Conservation (phyloP, 345 rosid genomes). For the Bruguiera gymnorhiza region DNA sequence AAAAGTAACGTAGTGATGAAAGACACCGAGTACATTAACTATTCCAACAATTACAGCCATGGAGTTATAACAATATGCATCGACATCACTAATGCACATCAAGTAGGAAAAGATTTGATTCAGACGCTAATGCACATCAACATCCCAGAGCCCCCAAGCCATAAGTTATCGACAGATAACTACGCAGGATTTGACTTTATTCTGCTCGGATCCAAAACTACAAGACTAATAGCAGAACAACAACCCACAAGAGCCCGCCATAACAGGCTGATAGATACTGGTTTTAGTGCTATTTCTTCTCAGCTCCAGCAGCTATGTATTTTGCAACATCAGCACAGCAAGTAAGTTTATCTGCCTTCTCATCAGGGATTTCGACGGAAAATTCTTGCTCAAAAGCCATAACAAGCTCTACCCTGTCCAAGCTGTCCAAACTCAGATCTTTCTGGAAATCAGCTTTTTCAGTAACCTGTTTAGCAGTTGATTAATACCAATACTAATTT, state of each 20-base stretch:
- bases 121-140: too few species aligned
- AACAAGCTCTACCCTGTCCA: slow-evolving; percentile 66
- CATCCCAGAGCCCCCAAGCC: too few species aligned
- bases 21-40: too few species aligned
- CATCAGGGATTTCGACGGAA: slow-evolving; percentile 60
- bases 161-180: background rate
- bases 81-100: too few species aligned
- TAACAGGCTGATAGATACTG: background rate
- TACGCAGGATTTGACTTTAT: background rate
- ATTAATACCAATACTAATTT: background rate
- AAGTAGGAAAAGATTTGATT: too few species aligned
- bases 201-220: too few species aligned
- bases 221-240: too few species aligned
- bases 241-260: too few species aligned
- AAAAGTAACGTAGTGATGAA: too few species aligned
- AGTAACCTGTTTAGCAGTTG: slow-evolving; percentile 40
- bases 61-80: too few species aligned
- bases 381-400: slow-evolving; percentile 72
- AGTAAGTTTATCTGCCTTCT: slow-evolving; percentile 52
- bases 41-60: too few species aligned
- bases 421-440: slow-evolving; percentile 57
- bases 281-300: slow-evolving; percentile 15
- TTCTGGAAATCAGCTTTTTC: slow-evolving; percentile 61
- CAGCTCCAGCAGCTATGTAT: slow-evolving; percentile 40
- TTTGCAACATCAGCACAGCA: slow-evolving; percentile 63